These are phyloP conservation scores for Aspergillus baeticus DNA, from an alignment of 495 filamentous ascomycete species.

Conservation along the genomic window DNA sequence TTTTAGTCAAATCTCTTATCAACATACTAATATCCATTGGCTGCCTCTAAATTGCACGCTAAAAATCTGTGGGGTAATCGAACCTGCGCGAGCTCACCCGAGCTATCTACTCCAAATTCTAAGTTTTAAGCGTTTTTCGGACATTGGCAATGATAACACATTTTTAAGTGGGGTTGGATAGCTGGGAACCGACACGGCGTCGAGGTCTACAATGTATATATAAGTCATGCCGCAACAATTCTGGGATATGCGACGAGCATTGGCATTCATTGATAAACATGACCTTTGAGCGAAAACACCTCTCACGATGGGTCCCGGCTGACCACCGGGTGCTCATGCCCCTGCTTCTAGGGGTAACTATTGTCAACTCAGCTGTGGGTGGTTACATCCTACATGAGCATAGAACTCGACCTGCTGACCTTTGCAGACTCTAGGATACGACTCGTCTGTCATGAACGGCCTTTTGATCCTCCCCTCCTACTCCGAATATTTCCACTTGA, in stretches of 20 bases:
- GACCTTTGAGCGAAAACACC: background rate
- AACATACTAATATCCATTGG: too few relatives aligned
- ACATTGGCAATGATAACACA: background rate
- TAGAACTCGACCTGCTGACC: background rate
- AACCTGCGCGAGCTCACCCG: background rate
- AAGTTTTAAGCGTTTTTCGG: background rate
- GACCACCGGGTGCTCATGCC: slow-evolving; percentile 1
- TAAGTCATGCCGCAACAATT: background rate
- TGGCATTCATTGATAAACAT: background rate
- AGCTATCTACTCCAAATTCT: background rate
- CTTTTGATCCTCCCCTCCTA: background rate
- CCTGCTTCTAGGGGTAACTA: background rate
- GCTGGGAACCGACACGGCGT: background rate
- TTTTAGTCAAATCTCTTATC: too few relatives aligned
- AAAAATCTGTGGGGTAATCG: too few relatives aligned
- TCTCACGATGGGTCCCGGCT: background rate
- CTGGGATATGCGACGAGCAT: background rate
- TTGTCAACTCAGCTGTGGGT: background rate
- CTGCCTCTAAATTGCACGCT: too few relatives aligned
- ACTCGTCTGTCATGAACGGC: background rate
- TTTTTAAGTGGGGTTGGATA: background rate
- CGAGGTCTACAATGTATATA: background rate
- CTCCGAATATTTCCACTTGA: background rate
- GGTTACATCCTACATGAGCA: background rate
- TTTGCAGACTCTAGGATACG: background rate